These are phyloP conservation scores for Claviceps digitariae DNA, from an alignment of 2,329 filamentous ascomycete species.

Conservation along the genomic window DNA sequence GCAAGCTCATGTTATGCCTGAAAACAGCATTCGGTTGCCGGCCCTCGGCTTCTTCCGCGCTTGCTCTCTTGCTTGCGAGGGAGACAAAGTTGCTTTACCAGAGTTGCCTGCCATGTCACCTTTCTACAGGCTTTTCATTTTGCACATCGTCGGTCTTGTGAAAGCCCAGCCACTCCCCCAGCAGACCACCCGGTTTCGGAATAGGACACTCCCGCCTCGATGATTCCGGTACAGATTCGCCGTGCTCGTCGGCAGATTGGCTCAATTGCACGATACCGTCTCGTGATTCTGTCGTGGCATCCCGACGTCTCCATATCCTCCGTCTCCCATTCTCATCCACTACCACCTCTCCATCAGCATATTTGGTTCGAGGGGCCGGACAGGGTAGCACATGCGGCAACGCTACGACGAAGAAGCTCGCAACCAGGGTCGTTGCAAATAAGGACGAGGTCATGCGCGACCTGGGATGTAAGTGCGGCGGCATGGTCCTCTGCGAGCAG, in stretches of 20 bases:
- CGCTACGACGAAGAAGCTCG: conserved; percentile 84
- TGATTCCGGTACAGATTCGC: conserved; percentile 22
- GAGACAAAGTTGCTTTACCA: not conserved
- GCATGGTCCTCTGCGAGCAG: conserved; percentile 38
- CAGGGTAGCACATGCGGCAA: conserved; percentile 86
- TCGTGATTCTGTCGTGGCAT: conserved; percentile 22
- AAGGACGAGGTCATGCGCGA: conserved; percentile 88
- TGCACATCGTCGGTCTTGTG: conserved; percentile 22
- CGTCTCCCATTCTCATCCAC: conserved; percentile 32
- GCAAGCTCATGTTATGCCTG: not conserved
- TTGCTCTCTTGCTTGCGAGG: not conserved
- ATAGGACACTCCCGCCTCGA: conserved; percentile 71
- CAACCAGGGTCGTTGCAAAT: conserved; percentile 82
- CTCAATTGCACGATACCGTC: conserved; percentile 37
- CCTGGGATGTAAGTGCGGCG: conserved; percentile 81
- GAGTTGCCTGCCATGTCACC: conserved; percentile 9
- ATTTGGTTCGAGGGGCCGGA: conserved; percentile 62
- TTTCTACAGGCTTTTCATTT: conserved; percentile 10
- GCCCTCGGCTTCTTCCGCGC: not conserved
- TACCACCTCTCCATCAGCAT: conserved; percentile 52
- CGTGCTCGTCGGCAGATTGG: conserved; percentile 23
- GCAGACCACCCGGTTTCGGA: conserved; percentile 70
- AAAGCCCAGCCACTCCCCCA: conserved; percentile 66
- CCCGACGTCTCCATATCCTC: conserved; percentile 29
- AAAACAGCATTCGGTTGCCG: not conserved